Conservation (phyloP, 1,284 basidiomycete species). For the Papiliotrema fonsecae region DNA sequence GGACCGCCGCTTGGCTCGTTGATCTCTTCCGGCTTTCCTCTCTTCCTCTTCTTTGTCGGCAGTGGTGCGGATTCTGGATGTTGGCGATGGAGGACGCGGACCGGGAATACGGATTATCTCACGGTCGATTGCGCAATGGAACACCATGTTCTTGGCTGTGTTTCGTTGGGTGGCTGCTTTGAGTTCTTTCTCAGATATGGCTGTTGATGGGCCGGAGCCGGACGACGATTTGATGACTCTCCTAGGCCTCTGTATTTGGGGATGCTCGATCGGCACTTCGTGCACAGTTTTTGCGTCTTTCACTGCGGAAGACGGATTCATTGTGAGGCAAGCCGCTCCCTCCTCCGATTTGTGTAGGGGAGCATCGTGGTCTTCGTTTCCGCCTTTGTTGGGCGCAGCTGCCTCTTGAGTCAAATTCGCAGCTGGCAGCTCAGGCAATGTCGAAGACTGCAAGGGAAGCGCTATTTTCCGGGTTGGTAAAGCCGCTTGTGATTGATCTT, state of each 20-base stretch:
- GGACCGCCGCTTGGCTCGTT: slow-evolving; percentile 60
- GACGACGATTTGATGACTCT: slow-evolving; percentile 13
- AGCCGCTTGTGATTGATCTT: neutral
- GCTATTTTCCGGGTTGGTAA: too few relatives aligned
- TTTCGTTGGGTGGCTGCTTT: slow-evolving; percentile 37
- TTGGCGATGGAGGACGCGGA: slow-evolving; percentile 69
- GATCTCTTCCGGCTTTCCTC: slow-evolving; percentile 57
- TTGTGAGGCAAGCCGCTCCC: neutral
- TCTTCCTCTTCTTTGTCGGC: slow-evolving; percentile 67
- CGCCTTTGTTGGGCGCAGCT: neutral
- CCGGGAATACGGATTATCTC: slow-evolving; percentile 64
- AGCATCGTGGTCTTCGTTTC: neutral
- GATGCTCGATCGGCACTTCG: neutral
- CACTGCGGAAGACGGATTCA: neutral
- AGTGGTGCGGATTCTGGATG: slow-evolving; percentile 65
- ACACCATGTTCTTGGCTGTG: slow-evolving; percentile 43
- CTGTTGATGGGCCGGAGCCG: slow-evolving; percentile 3
- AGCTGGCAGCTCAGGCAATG: neutral
- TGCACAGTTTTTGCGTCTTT: neutral
- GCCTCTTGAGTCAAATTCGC: neutral
- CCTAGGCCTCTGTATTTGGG: too few relatives aligned
- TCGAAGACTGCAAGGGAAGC: neutral
- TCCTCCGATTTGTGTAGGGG: neutral
- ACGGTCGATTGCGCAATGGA: slow-evolving; percentile 44
- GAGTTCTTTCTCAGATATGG: slow-evolving; percentile 42